A percentile compares a stretch with the other conserved stretches of the same genome.
phyloP scores from a whole-genome alignment of 495 filamentous ascomycete species.

The Tuber aestivum region DNA sequence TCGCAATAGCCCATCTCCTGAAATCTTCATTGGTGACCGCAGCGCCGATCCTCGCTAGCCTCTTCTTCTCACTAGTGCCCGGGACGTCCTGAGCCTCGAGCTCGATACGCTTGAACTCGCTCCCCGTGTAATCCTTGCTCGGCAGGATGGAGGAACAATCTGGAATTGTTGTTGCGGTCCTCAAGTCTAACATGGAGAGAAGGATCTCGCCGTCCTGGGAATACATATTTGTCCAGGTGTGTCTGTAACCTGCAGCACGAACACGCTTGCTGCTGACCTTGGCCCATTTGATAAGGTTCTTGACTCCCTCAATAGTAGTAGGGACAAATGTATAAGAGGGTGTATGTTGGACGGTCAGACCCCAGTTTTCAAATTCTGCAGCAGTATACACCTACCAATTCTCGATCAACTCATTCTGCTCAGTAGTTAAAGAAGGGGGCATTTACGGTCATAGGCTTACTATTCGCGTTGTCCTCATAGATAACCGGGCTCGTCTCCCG shows the following conservation, averaged over 20 bases:
- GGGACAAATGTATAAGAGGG: conserved; percentile 50
- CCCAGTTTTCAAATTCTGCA: conserved; percentile 51
- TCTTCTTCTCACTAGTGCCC: conserved; percentile 21
- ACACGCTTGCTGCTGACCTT: conserved; percentile 45
- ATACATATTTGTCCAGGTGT: conserved; percentile 46
- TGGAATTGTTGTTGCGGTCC: conserved; percentile 47
- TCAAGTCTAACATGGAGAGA: conserved; percentile 49
- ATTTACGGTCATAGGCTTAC: conserved; percentile 32
- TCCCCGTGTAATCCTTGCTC: conserved; percentile 37
- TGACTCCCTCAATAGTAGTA: conserved; percentile 47
- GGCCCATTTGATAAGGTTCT: conserved; percentile 49
- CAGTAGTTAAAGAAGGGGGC: neutral
- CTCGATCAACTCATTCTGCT: neutral
- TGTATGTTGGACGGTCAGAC: conserved; percentile 47
- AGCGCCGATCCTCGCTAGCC: conserved; percentile 47
- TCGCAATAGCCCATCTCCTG: conserved; percentile 48
- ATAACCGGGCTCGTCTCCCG: conserved; percentile 28
- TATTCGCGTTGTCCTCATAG: conserved; percentile 25
- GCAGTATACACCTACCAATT: conserved; percentile 10
- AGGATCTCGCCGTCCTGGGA: conserved; percentile 49
- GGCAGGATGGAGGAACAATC: conserved; percentile 46
- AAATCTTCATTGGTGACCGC: conserved; percentile 51
- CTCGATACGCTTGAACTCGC: conserved; percentile 47
- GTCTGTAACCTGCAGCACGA: conserved; percentile 50
- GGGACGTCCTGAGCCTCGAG: conserved; percentile 28